A percentile compares a stretch with the other conserved stretches of the same genome.
Conservation (phyloP, 257 asterid species). For the Plantago elongata region DNA sequence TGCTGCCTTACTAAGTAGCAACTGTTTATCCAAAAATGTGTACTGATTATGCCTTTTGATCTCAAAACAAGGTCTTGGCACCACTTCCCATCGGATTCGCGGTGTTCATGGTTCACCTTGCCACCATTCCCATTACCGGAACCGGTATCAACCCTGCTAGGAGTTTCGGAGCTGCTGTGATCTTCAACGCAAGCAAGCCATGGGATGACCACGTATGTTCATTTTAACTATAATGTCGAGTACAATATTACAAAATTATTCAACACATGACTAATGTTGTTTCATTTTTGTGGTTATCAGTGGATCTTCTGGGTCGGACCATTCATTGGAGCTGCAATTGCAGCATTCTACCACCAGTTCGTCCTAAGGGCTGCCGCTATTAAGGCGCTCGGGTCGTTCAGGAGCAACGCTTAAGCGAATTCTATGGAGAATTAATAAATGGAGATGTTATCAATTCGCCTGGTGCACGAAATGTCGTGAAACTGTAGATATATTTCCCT, state of each 20-base stretch:
- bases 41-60: not conserved
- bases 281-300: slow-evolving; percentile 18
- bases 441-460: not conserved
- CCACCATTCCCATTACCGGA: slow-evolving; percentile 83
- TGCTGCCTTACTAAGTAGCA: too few species aligned
- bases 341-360: slow-evolving; percentile 40
- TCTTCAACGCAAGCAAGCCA: slow-evolving; percentile 45
- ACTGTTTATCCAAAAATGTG: too few species aligned
- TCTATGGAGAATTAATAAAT: not conserved
- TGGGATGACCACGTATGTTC: slow-evolving; percentile 74
- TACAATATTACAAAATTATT: not conserved
- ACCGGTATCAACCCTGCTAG: slow-evolving; percentile 88
- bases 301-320: slow-evolving; percentile 57
- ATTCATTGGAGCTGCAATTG: slow-evolving; percentile 39
- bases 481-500: slow-evolving; percentile 23
- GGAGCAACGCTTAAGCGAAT: slow-evolving; percentile 32
- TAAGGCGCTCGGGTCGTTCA: slow-evolving; percentile 44
- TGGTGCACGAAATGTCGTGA: not conserved
- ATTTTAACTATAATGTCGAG: not conserved
- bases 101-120: slow-evolving; percentile 85
- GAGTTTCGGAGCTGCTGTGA: slow-evolving; percentile 85
- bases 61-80: slow-evolving; percentile 55
- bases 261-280: not conserved
- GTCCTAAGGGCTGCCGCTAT: slow-evolving; percentile 34
- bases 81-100: slow-evolving; percentile 87